Percentiles rank a stretch among this genome's conserved stretches.
These are phyloP conservation scores for Penicillium sp. DNA, from an alignment of 2,329 filamentous ascomycete genomes.

Conservation along the genomic window DNA sequence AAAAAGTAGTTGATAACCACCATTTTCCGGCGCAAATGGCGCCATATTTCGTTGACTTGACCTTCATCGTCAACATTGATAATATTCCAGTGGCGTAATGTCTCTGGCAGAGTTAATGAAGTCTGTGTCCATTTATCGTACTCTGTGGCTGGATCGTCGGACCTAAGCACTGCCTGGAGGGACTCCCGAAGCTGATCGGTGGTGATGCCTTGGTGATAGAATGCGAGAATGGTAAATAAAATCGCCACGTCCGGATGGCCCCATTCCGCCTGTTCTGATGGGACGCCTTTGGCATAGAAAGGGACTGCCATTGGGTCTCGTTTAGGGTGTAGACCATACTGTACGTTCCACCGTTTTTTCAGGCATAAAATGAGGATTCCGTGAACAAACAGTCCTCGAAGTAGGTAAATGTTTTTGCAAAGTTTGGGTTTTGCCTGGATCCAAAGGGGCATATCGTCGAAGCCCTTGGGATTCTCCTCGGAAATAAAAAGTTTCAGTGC, in stretches of 20 bases:
- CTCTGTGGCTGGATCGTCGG: constrained; percentile 54
- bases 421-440: constrained; percentile 19
- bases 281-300: constrained; percentile 62
- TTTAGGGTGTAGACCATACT: constrained; percentile 56
- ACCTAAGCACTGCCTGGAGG: constrained; percentile 50
- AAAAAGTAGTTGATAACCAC: constrained; percentile 58
- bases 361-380: constrained; percentile 45
- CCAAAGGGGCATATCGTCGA: constrained; percentile 26
- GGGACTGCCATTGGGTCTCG: constrained; percentile 57
- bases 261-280: constrained; percentile 61
- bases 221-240: constrained; percentile 60
- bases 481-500: background rate
- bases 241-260: constrained; percentile 66
- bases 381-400: constrained; percentile 61
- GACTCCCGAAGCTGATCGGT: constrained; percentile 47
- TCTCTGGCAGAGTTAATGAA: constrained; percentile 41
- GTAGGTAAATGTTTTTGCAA: constrained; percentile 45
- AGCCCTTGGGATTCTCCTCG: background rate
- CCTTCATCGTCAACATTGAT: constrained; percentile 58
- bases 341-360: constrained; percentile 64
- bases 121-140: constrained; percentile 51
- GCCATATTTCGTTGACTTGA: constrained; percentile 52
- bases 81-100: constrained; percentile 50
- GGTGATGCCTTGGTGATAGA: constrained; percentile 61
- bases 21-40: constrained; percentile 46